Evolutionary conservation across 306 rosid species (phyloP).

Genomic region (Dicorynia guianensis): DNA sequence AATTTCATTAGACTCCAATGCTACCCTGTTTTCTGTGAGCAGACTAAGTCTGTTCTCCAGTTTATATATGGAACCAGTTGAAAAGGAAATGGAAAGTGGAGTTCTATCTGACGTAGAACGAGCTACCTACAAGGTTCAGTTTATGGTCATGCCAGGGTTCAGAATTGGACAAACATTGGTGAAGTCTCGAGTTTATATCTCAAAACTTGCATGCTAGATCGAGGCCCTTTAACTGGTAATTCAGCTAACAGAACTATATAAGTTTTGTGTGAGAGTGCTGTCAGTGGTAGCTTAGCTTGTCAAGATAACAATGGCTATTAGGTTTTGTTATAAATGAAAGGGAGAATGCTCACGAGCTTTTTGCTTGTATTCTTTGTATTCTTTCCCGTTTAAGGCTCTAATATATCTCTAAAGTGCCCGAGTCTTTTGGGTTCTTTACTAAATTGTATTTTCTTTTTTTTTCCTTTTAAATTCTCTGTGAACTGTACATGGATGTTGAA

Average conservation of each 20-base stretch:
- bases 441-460: slow-evolving; percentile 39
- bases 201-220: slow-evolving; percentile 45
- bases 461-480: slow-evolving; percentile 36
- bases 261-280: slow-evolving; percentile 39
- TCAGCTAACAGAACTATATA: slow-evolving; percentile 40
- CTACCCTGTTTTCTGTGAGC: slow-evolving; percentile 58
- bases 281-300: slow-evolving; percentile 35
- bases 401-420: slow-evolving; percentile 29
- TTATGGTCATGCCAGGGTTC: slow-evolving; percentile 89
- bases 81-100: slow-evolving; percentile 46
- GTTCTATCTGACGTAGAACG: slow-evolving; percentile 33
- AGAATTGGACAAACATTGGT: slow-evolving; percentile 56
- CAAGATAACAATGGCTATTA: slow-evolving; percentile 44
- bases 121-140: slow-evolving; percentile 55
- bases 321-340: slow-evolving; percentile 15
- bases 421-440: slow-evolving; percentile 38
- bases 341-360: background rate
- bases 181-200: slow-evolving; percentile 74
- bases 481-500: slow-evolving; percentile 48
- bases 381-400: slow-evolving; percentile 36
- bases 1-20: slow-evolving; percentile 58
- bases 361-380: slow-evolving; percentile 46
- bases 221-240: slow-evolving; percentile 47
- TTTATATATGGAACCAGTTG: slow-evolving; percentile 72
- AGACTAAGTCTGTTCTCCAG: slow-evolving; percentile 64